phyloP scores from a whole-genome alignment of 805 yeast species.

The Hanseniaspora pseudoguilliermondii region DNA sequence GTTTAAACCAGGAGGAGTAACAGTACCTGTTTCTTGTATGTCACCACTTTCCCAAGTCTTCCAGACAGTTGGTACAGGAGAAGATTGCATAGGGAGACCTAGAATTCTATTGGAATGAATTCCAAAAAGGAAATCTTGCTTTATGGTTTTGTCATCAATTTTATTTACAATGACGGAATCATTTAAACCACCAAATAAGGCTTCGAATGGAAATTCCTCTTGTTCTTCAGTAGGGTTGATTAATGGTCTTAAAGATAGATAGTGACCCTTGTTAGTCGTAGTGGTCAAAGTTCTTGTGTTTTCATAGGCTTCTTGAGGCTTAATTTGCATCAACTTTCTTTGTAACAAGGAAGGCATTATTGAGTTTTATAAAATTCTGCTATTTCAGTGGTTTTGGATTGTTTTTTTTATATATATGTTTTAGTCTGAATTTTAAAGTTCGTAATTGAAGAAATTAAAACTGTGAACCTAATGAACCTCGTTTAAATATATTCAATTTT shows the following conservation, averaged over 20 bases:
- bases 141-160: conserved; percentile 19
- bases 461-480: too few species aligned
- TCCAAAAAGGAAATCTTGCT: conserved; percentile 23
- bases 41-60: conserved; percentile 25
- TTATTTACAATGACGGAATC: conserved; percentile 27
- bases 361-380: background rate
- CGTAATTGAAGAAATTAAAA: too few species aligned
- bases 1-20: conserved; percentile 24
- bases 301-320: conserved; percentile 21
- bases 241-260: conserved; percentile 29
- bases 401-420: background rate
- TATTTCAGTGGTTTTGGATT: background rate
- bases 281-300: conserved; percentile 25
- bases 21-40: conserved; percentile 25
- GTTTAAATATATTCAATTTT: too few species aligned
- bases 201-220: conserved; percentile 37
- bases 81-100: conserved; percentile 2
- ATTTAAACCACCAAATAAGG: conserved; percentile 46
- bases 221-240: conserved; percentile 20
- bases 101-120: conserved; percentile 22
- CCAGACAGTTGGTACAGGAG: conserved; percentile 23
- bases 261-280: conserved; percentile 26
- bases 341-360: conserved; percentile 25
- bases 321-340: conserved; percentile 25
- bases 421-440: too few species aligned